Evolutionary conservation across 2,329 filamentous ascomycete species (phyloP).

Genomic region (Epichloe baconii): DNA sequence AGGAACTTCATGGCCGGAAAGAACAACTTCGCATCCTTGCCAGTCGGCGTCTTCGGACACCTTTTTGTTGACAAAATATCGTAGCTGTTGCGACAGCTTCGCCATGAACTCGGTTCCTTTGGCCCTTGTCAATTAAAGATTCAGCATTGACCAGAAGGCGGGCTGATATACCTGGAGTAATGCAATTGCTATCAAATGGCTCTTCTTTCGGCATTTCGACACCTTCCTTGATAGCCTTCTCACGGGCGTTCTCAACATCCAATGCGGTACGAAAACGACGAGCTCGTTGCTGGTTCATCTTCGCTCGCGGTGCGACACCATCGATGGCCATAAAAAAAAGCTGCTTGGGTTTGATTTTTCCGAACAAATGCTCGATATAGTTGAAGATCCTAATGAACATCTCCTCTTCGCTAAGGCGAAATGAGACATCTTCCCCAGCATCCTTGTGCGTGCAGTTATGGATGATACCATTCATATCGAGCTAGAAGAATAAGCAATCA

Average conservation of each 20-base stretch:
- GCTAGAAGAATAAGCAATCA: conserved; percentile 27
- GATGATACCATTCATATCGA: conserved; percentile 99
- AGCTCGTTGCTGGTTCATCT: conserved; percentile 99
- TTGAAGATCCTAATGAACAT: conserved; percentile 99
- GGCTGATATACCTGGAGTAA: conserved; percentile 58
- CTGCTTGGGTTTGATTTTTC: conserved; percentile 96
- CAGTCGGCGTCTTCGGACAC: conserved; percentile 93
- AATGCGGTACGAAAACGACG: conserved; percentile 89
- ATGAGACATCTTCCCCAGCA: conserved; percentile 70
- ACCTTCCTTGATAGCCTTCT: conserved; percentile 83
- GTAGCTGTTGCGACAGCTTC: conserved; percentile 81
- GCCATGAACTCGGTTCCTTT: conserved; percentile 89
- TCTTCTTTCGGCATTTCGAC: conserved; percentile 90
- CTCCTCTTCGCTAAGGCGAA: conserved; percentile 90
- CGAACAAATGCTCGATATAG: conserved; percentile 97
- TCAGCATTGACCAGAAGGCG: too few relatives aligned
- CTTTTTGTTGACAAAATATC: conserved; percentile 99
- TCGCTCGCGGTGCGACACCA: conserved; percentile 90
- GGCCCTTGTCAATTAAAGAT: conserved; percentile 7
- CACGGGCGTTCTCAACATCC: conserved; percentile 76
- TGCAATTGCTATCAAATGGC: conserved; percentile 97
- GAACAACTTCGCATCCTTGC: conserved; percentile 91
- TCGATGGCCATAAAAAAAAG: conserved; percentile 99
- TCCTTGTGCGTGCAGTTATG: conserved; percentile 99
- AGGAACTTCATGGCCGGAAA: conserved; percentile 94